Evolutionary conservation across 2,329 filamentous ascomycete genomes (phyloP), one percentile per base, ranked within the genome.

Genomic region (Ceratocystis smalleyi): DNA sequence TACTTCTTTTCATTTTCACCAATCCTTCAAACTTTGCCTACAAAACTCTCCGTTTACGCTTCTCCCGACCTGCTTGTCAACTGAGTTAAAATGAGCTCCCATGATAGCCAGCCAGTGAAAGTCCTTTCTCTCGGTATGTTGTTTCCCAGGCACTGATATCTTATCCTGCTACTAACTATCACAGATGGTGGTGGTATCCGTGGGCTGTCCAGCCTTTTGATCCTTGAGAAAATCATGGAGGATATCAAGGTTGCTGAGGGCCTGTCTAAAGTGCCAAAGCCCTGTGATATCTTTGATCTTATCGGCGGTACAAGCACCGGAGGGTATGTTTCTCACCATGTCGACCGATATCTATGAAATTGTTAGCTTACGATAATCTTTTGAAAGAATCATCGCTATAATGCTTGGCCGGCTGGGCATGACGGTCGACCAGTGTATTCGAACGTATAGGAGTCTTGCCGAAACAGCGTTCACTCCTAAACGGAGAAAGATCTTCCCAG

Each of bases 301-400:
- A 71, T 72, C 51, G 71, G 70, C 49, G 71, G 71, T 24, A 72
- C 71, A 32, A 71, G 70, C 62, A 72, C 71, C 1, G 70, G 71
- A 54, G 70, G 70, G 69, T 71, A 62, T 30, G 64, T 47, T n/a
- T 15, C 35, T 40, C 10, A 3, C 24, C n/a, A 3, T 32, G 17
- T 22, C 24, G 45, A 15, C 8, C 10, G 12, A 40, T 40, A 15
- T 1, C 22, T 17, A 40, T 40, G 10, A 12, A 40, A 40, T 1
- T 40, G 10, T 12, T 40, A 3, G 10, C 35, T 40, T 1, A 40
- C 4, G 0, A 35, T 35, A 0, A 10, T 10, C 2, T 35, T 35
- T 10, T 51, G 19, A 10, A 10, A 51, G 47, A 2, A 22, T 54
- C 19, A 54, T 54, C 2, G 49, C 49, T 1, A 54, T 54, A 0